phyloP scores from a whole-genome alignment of 176 grass and related monocot genomes.

The Carex cristatella region DNA sequence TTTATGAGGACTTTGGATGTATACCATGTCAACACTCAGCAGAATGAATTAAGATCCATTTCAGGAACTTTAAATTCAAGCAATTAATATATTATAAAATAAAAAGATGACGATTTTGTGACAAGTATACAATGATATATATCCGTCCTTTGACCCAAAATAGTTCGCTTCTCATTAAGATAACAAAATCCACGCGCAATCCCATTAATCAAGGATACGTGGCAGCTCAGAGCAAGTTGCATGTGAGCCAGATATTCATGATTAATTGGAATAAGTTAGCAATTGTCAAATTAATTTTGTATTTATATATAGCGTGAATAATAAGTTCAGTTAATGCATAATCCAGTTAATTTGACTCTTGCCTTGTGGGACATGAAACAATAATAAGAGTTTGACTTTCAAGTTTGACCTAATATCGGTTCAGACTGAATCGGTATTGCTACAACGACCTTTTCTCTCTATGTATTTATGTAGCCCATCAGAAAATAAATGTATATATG shows the following conservation, averaged over 20 bases:
- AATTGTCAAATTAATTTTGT: neutral
- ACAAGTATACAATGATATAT: too few species aligned
- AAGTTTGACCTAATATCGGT: neutral
- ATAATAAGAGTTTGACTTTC: neutral
- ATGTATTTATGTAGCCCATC: neutral
- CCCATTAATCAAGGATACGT: neutral
- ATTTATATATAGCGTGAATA: neutral
- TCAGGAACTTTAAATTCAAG: neutral
- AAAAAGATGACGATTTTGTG: too few species aligned
- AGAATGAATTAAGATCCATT: neutral
- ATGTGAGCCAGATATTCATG: neutral
- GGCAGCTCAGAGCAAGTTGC: neutral
- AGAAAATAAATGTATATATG: neutral
- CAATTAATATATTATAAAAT: too few species aligned
- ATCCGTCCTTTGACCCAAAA: neutral
- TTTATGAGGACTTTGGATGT: neutral
- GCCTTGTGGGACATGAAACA: neutral
- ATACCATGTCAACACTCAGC: neutral
- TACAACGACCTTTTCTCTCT: neutral
- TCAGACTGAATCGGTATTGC: neutral
- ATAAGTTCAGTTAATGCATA: neutral
- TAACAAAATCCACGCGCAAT: neutral
- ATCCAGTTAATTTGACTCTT: conserved; percentile 2
- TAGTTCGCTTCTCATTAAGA: neutral
- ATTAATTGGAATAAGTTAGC: neutral